Evolutionary conservation across 2,329 filamentous ascomycete genomes (phyloP).

Genomic region (Acephala macrosclerotiorum): DNA sequence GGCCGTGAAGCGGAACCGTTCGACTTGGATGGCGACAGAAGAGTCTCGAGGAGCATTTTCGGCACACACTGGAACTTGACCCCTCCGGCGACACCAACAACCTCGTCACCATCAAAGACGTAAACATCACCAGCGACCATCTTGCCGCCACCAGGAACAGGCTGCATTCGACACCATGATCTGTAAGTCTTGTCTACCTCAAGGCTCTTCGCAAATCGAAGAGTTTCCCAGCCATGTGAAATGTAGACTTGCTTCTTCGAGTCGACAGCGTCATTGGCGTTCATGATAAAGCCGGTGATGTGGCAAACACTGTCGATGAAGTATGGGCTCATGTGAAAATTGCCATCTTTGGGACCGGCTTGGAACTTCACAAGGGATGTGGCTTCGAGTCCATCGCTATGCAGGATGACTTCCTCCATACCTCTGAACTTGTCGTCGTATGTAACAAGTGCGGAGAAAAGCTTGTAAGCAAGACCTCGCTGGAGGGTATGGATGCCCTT

Average conservation of each 20-base stretch:
- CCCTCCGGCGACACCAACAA: constrained; percentile 45
- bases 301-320: constrained; percentile 66
- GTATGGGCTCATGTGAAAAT: constrained; percentile 61
- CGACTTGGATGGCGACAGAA: constrained; percentile 56
- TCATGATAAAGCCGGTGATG: constrained; percentile 66
- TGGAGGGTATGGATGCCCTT: constrained; percentile 72
- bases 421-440: constrained; percentile 60
- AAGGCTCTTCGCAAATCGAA: constrained; percentile 35
- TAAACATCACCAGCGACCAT: constrained; percentile 48
- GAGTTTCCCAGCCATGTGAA: constrained; percentile 39
- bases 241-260: constrained; percentile 38
- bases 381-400: constrained; percentile 54
- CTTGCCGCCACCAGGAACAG: constrained; percentile 39
- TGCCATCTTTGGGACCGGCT: constrained; percentile 54
- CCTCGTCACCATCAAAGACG: constrained; percentile 44
- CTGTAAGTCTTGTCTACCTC: constrained; percentile 33
- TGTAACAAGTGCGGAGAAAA: constrained; percentile 63
- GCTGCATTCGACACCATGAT: constrained; percentile 42
- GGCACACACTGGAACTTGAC: constrained; percentile 50
- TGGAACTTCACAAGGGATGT: constrained; percentile 55
- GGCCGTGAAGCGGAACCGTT: constrained; percentile 56
- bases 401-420: constrained; percentile 64
- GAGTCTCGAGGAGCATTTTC: constrained; percentile 50
- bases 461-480: constrained; percentile 78
- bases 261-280: constrained; percentile 51